These are phyloP conservation scores for Aegle marmelos DNA, from an alignment of 345 rosid genomes.

Conservation along the genomic window DNA sequence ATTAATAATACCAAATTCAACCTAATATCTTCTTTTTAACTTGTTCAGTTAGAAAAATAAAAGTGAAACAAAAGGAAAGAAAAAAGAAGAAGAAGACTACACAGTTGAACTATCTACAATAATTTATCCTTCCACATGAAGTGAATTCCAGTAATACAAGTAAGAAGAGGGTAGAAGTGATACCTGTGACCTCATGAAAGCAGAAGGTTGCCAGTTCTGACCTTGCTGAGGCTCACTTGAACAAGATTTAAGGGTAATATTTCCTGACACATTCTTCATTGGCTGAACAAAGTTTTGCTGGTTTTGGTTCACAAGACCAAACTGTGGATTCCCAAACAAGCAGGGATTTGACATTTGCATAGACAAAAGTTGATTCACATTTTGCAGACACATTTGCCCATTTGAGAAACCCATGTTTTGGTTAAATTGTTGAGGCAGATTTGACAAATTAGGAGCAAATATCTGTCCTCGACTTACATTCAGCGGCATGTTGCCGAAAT, in stretches of 20 bases:
- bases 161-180: neutral
- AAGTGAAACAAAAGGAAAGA: too few relatives aligned
- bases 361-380: conserved; percentile 35
- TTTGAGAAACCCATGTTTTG: conserved; percentile 37
- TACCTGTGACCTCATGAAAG: conserved; percentile 31
- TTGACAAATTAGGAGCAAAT: conserved; percentile 21
- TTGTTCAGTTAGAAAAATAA: neutral
- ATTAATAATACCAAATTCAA: neutral
- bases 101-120: neutral
- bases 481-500: conserved; percentile 12
- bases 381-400: conserved; percentile 33
- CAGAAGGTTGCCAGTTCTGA: conserved; percentile 27
- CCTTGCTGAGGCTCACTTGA: conserved; percentile 18
- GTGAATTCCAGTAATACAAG: neutral
- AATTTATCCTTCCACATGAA: neutral
- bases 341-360: conserved; percentile 27
- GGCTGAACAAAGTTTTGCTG: conserved; percentile 35
- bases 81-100: neutral
- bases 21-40: neutral
- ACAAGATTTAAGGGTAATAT: conserved; percentile 25
- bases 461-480: conserved; percentile 33
- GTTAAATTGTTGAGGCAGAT: conserved; percentile 32
- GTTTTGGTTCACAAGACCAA: conserved; percentile 31
- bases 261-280: conserved; percentile 26
- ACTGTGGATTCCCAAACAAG: conserved; percentile 41